Base-by-base conservation (phyloP, 2,329 filamentous ascomycete genomes). In the Blumeriella jaapii region DNA sequence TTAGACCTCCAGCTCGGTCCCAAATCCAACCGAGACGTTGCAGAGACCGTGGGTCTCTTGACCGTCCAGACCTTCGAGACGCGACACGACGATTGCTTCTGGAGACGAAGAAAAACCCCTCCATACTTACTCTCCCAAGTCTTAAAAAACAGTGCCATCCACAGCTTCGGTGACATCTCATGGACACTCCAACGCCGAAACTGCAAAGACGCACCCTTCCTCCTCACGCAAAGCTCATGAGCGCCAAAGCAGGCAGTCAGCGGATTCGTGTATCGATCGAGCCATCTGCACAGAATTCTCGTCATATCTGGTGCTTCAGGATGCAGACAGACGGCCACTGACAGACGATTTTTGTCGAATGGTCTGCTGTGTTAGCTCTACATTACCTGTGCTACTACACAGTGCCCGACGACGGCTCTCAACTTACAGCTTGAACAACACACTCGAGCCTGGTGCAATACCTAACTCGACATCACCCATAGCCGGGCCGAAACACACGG, bases 111-210 rank as follows among this genome's bases (percentile, higher is more conserved):
- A 28, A 28, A 28, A n/a, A n/a, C n/a, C n/a, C n/a, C n/a, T 20
- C 2, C 12, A 9, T 5, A 47, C 61, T 38, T 47, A 72, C 71
- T 69, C 61, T 77, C 73, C 69, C 69, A 77, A 1, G 69, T 74
- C 37, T 67, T 54, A 41, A 77, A 77, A 39, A 61, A 67, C 5
- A 78, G 53, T 3, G 57, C 61, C 1, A 68, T 67, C 73, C 73
- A 78, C 1, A 61, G 48, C 45, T 67, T 74, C 36, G 61, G 53
- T 24, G 60, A 55, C 7, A 56, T 51, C 26, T 62, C 61, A 0
- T 52, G 52, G 0, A 48, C 42, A 46, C 65, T 71, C 68, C 70
- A 75, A 33, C 67, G 60, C 29, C 63, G 64, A 28, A 78, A 59
- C 19, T 64, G 57, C 7, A 78, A 55, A 0, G 61, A 63, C 15